Evolutionary conservation across 1,284 basidiomycete species (phyloP), one percentile per base, ranked within the genome.

Genomic region (Marasmius fiardii): DNA sequence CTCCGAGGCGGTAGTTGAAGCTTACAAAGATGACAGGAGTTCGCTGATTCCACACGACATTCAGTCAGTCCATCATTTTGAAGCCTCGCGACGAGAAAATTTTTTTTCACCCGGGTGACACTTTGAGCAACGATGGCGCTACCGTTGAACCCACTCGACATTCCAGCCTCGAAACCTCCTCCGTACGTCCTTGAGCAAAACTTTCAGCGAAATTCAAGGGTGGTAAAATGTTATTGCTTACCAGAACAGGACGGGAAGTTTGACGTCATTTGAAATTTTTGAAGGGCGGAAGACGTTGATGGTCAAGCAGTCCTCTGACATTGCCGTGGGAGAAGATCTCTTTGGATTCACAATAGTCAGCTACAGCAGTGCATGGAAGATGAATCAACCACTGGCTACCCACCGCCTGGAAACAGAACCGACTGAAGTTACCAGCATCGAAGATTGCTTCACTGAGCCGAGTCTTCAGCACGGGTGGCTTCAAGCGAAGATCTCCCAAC

Each of bases 11-110:
- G 56, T 79, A 77, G 60, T 78, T 75, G 60, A 76, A 63, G 34
- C 74, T 79, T 43, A 84, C 81, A 51, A 80, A 80, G 14, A 85
- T 71, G 24, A 85, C 61, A n/a, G 79, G 80, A 3, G 77, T 81
- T 34, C 75, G 77, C 76, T 80, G 54, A 26, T n/a, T n/a, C n/a
- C 26, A n/a, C 12, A 12, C n/a, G 23, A 3, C 10, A 6, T 24
- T 12, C 18, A 7, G 51, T 51, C 23, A 54, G 20, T 4, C n/a
- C n/a, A n/a, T n/a, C 16, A 14, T 16, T 34, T 14, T n/a, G 21
- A 16, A 16, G 1, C 20, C 5, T 8, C 12, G 11, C 28, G 26
- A 23, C 8, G 24, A 28, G 48, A n/a, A 4, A 16, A 70, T 52
- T 63, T n/a, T n/a, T n/a, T n/a, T n/a, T n/a, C n/a, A 79, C 79